Conservation (phyloP, 345 rosid genomes). For the Hibiscus mutabilis region DNA sequence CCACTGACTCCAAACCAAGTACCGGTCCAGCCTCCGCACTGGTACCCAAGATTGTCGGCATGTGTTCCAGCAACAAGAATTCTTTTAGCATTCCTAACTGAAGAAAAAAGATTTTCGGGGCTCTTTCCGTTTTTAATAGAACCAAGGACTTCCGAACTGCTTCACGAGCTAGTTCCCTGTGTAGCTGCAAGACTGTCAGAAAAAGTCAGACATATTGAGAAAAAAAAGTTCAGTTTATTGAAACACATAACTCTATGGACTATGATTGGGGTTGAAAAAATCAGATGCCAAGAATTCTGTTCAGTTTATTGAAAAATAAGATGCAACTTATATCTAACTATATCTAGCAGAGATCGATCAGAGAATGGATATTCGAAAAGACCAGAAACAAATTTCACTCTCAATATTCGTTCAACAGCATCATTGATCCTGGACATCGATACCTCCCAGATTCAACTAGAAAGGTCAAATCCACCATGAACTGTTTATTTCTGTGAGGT, state of each 20-base stretch:
- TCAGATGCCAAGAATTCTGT: too few species aligned
- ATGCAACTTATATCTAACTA: conserved; percentile 69
- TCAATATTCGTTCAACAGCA: conserved; percentile 73
- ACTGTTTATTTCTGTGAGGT: conserved; percentile 46
- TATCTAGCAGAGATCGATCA: conserved; percentile 53
- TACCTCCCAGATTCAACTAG: conserved; percentile 73
- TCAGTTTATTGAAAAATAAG: not conserved
- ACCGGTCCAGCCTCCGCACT: conserved; percentile 93
- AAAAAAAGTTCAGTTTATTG: too few species aligned
- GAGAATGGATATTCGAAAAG: conserved; percentile 70
- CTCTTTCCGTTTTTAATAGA: conserved; percentile 51
- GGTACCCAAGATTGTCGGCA: conserved; percentile 85
- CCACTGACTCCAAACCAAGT: conserved; percentile 64
- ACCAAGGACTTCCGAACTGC: conserved; percentile 18
- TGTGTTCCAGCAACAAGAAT: conserved; percentile 78
- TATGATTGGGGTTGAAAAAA: too few species aligned
- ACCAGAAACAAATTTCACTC: conserved; percentile 79
- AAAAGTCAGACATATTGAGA: too few species aligned
- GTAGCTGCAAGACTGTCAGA: conserved; percentile 38
- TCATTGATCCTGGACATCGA: conserved; percentile 60
- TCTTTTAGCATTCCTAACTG: conserved; percentile 53
- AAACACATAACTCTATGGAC: too few species aligned
- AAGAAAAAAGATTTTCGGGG: conserved; percentile 45
- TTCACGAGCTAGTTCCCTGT: conserved; percentile 57
- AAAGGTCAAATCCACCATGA: conserved; percentile 38